A percentile compares a stretch with the other conserved stretches of the same genome.
These are phyloP conservation scores for Acanthamoeba healyi DNA, from an alignment of 208 protist species.

Conservation along the genomic window DNA sequence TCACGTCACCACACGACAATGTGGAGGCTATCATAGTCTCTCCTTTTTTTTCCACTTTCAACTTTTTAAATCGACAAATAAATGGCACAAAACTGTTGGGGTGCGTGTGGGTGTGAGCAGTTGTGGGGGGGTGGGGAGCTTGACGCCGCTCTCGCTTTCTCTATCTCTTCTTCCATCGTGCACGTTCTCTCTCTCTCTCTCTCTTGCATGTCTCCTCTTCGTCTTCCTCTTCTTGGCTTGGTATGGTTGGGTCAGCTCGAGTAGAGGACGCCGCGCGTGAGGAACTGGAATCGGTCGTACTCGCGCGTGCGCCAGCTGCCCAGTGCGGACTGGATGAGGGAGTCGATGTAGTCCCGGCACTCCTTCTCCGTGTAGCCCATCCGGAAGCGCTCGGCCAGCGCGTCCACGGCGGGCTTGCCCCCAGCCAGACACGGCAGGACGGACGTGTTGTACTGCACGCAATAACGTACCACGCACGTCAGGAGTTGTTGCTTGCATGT, in stretches of 20 bases:
- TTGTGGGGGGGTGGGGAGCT: background rate
- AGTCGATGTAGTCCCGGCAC: constrained; percentile 55
- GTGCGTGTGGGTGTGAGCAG: background rate
- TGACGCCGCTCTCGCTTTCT: background rate
- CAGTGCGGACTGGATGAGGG: background rate
- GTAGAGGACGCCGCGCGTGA: constrained; percentile 63
- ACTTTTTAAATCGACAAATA: too few species aligned
- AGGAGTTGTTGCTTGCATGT: too few species aligned
- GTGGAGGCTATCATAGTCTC: too few species aligned
- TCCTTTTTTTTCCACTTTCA: too few species aligned
- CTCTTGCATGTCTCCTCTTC: background rate
- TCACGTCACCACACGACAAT: too few species aligned
- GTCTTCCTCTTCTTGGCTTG: too few species aligned
- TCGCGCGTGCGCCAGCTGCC: constrained; percentile 34
- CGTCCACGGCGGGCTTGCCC: constrained; percentile 4
- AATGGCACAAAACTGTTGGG: background rate
- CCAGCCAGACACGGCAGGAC: constrained; percentile 12
- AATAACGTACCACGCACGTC: too few species aligned
- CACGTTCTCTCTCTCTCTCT: background rate
- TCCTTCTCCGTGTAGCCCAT: constrained; percentile 52
- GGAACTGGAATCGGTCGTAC: constrained; percentile 66
- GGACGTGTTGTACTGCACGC: background rate
- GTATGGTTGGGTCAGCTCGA: background rate
- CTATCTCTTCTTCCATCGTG: background rate
- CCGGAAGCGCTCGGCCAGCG: constrained; percentile 26